Percentiles rank a stretch among this genome's conserved stretches.
phyloP scores from a whole-genome alignment of 345 rosid genomes.

The Hevea brasiliensis region DNA sequence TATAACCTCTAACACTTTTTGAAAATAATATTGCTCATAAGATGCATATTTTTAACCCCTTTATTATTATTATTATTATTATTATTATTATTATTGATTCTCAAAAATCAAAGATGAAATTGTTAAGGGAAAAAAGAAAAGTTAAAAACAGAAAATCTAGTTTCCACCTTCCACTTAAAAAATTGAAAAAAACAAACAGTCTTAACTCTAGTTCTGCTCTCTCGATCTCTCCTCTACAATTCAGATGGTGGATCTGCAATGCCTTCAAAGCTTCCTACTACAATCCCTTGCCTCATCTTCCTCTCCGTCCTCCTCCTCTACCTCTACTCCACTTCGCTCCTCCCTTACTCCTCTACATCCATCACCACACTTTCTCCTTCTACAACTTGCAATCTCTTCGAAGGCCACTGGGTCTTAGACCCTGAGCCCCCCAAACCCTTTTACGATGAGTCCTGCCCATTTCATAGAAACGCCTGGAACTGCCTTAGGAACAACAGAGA shows the following conservation, averaged over 20 bases:
- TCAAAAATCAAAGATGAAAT: too few species aligned
- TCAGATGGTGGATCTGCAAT: constrained; percentile 32
- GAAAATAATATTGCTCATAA: too few species aligned
- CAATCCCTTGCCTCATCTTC: constrained; percentile 46
- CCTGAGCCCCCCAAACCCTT: constrained; percentile 36
- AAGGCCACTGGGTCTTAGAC: constrained; percentile 66
- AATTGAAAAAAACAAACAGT: too few species aligned
- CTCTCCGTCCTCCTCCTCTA: constrained; percentile 55
- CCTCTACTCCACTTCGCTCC: constrained; percentile 45
- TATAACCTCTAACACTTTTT: too few species aligned
- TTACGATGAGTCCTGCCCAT: constrained; percentile 85
- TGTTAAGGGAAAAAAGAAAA: too few species aligned
- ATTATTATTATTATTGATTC: too few species aligned
- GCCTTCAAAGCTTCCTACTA: constrained; percentile 54
- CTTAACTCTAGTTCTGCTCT: not conserved
- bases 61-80: too few species aligned
- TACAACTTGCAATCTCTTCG: constrained; percentile 65
- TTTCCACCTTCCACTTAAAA: not conserved
- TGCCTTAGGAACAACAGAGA: constrained; percentile 67
- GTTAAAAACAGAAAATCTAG: too few species aligned
- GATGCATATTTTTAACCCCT: too few species aligned
- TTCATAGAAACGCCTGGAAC: constrained; percentile 93
- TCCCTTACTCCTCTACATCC: constrained; percentile 31
- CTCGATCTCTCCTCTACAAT: not conserved
- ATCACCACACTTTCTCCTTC: constrained; percentile 21